Conservation (phyloP, 106 monocot species). For the Dendrobium catenatum region DNA sequence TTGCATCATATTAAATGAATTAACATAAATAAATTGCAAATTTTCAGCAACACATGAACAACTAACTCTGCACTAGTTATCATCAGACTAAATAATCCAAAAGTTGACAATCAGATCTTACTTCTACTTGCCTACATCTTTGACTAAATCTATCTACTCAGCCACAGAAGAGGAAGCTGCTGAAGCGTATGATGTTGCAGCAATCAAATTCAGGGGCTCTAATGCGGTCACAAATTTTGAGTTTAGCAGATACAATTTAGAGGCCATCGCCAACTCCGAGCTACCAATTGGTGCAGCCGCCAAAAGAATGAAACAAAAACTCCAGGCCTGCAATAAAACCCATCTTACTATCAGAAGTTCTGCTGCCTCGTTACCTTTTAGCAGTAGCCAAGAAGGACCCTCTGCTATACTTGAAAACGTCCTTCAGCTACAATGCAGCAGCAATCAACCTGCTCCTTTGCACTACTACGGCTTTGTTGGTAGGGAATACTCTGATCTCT, state of each 20-base stretch:
- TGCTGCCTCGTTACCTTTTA: not conserved
- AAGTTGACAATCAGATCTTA: no score
- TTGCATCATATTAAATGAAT: no score
- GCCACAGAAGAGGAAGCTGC: constrained; percentile 53
- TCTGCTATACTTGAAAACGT: constrained; percentile 20
- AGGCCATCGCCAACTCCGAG: constrained; percentile 11
- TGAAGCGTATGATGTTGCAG: constrained; percentile 43
- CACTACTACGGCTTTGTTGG: constrained; percentile 7
- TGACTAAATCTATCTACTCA: not conserved
- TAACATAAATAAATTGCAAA: no score
- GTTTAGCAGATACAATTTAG: constrained; percentile 7
- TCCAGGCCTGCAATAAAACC: not conserved
- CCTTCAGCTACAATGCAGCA: constrained; percentile 17
- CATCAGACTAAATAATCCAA: no score
- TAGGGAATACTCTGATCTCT: not conserved
- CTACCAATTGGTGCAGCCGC: constrained; percentile 7
- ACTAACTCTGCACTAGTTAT: no score
- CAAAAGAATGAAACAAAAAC: constrained; percentile 1
- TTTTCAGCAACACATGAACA: no score
- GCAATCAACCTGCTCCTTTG: constrained; percentile 9
- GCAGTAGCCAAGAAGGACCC: not conserved
- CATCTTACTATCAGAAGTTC: not conserved
- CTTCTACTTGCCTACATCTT: not conserved
- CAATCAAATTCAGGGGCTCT: constrained; percentile 36
- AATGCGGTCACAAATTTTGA: constrained; percentile 55